Percentiles rank a stretch among this genome's conserved stretches.
Evolutionary conservation across 2,329 filamentous ascomycete genomes (phyloP).

Genomic region (Colletotrichum sansevieriae): DNA sequence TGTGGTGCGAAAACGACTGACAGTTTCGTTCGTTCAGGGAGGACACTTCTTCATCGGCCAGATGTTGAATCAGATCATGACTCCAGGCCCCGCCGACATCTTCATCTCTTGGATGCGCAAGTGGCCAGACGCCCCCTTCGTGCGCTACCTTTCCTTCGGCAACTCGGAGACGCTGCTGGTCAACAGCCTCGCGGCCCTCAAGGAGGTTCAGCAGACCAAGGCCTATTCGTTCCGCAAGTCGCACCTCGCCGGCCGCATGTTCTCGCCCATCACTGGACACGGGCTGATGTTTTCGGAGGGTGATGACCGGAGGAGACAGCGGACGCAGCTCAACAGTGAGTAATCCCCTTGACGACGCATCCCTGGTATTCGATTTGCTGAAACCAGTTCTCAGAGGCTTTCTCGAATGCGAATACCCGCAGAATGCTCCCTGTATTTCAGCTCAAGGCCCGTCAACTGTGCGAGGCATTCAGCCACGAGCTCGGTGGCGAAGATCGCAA

Average conservation of each 20-base stretch:
- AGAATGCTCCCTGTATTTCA: constrained; percentile 55
- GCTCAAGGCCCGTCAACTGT: constrained; percentile 49
- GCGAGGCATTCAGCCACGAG: constrained; percentile 47
- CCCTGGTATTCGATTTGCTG: not conserved
- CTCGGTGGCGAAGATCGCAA: constrained; percentile 44
- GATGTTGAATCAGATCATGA: constrained; percentile 49
- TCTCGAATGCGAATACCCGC: constrained; percentile 53
- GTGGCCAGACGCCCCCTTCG: constrained; percentile 53
- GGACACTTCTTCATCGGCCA: constrained; percentile 57
- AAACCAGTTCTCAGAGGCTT: constrained; percentile 45
- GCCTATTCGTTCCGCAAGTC: constrained; percentile 56
- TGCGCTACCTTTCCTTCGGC: constrained; percentile 53
- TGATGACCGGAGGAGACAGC: constrained; percentile 50
- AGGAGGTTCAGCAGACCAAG: constrained; percentile 55
- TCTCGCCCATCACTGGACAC: constrained; percentile 52
- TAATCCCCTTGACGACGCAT: not conserved
- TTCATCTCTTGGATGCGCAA: constrained; percentile 50
- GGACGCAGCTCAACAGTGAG: constrained; percentile 49
- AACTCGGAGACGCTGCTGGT: constrained; percentile 54
- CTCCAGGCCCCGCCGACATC: constrained; percentile 46
- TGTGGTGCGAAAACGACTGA: no score
- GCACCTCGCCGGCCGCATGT: constrained; percentile 48
- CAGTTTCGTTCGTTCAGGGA: constrained; percentile 46
- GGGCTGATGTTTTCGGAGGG: constrained; percentile 55
- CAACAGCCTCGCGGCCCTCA: constrained; percentile 52